Evolutionary conservation across 768 basidiomycete genomes (phyloP).

Genomic region (Coprinellus micaceus): DNA sequence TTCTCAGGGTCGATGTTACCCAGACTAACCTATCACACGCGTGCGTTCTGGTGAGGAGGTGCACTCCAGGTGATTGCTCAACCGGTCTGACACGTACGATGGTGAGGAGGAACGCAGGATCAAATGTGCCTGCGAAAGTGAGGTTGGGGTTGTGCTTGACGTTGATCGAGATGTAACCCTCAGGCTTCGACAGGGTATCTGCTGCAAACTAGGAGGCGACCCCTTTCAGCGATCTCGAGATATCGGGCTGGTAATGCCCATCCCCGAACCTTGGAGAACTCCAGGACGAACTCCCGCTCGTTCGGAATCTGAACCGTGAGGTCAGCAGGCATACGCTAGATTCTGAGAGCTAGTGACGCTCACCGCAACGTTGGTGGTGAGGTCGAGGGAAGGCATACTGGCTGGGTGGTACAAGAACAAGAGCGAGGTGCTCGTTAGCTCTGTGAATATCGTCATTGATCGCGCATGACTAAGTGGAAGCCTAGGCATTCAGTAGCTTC

Average conservation of each 20-base stretch:
- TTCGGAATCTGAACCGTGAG: constrained; percentile 28
- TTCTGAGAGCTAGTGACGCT: neutral
- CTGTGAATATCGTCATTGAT: no score
- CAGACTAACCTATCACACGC: constrained; percentile 45
- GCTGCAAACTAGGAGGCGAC: constrained; percentile 46
- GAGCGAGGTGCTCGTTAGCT: no score
- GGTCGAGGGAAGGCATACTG: constrained; percentile 40
- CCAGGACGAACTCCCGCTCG: constrained; percentile 39
- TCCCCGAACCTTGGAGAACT: constrained; percentile 58
- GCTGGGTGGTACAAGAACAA: neutral
- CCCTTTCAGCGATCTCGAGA: neutral
- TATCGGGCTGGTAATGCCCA: no score
- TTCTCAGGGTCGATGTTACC: constrained; percentile 46
- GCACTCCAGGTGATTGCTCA: no score
- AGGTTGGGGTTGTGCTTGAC: constrained; percentile 57
- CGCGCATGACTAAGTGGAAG: no score
- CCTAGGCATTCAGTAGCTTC: no score
- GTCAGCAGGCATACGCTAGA: neutral
- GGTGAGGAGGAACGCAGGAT: constrained; percentile 58
- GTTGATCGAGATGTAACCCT: constrained; percentile 49
- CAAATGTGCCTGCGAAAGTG: constrained; percentile 58
- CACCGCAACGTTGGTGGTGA: constrained; percentile 44
- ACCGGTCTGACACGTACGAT: no score
- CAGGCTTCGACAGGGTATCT: constrained; percentile 50
- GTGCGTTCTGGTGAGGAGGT: constrained; percentile 52